phyloP scores from a whole-genome alignment of 805 yeast species.

The Yarrowia sp. region DNA sequence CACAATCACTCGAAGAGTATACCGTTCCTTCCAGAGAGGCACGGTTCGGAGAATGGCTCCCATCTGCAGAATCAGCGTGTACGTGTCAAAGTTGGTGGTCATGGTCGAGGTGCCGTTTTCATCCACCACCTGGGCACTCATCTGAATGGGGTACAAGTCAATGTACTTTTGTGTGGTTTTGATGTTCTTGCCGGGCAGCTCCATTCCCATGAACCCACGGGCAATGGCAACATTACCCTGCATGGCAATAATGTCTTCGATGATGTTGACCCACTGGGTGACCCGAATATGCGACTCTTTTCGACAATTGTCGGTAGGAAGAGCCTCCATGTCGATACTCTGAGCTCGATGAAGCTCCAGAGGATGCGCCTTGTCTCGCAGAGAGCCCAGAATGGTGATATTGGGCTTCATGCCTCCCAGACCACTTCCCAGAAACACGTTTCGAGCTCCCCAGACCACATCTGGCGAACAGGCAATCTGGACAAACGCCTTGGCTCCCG shows the following conservation, averaged over 20 bases:
- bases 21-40: conserved; percentile 86
- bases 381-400: conserved; percentile 89
- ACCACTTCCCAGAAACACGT: conserved; percentile 90
- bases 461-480: conserved; percentile 89
- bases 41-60: conserved; percentile 95
- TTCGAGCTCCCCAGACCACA: conserved; percentile 93
- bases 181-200: conserved; percentile 58
- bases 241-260: conserved; percentile 88
- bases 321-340: conserved; percentile 51
- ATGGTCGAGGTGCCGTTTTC: conserved; percentile 70
- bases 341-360: conserved; percentile 41
- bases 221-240: conserved; percentile 94
- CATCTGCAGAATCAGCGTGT: conserved; percentile 87
- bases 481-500: conserved; percentile 88
- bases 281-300: conserved; percentile 72
- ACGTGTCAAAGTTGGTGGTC: conserved; percentile 94
- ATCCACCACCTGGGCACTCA: conserved; percentile 81
- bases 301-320: conserved; percentile 83
- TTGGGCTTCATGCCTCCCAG: conserved; percentile 99
- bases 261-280: conserved; percentile 87
- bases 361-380: conserved; percentile 58
- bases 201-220: conserved; percentile 74
- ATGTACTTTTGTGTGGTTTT: conserved; percentile 56
- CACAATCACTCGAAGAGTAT: conserved; percentile 78
- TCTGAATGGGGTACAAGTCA: conserved; percentile 95